phyloP scores from a whole-genome alignment of 2,329 filamentous ascomycete species.

The Tolypocladium album region DNA sequence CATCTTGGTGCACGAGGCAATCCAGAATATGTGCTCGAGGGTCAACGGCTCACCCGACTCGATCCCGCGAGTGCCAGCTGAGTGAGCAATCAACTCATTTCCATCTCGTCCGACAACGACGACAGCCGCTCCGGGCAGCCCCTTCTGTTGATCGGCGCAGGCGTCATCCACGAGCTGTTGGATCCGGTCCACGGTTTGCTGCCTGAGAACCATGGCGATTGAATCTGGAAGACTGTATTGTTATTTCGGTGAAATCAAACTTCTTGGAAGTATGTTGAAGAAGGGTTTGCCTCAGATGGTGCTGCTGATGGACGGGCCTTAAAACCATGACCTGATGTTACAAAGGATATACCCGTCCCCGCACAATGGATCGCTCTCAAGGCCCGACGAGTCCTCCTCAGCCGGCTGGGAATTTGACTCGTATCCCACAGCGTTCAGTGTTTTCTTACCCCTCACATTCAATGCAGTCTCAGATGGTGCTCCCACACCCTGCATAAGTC shows the following conservation, averaged over 20 bases:
- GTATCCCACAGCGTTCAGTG: neutral
- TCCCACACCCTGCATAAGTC: neutral
- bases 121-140: constrained; percentile 31
- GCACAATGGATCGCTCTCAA: neutral
- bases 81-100: constrained; percentile 34
- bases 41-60: constrained; percentile 39
- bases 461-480: neutral
- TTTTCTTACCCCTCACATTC: neutral
- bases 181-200: neutral
- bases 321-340: neutral
- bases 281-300: neutral
- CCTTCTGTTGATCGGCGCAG: constrained; percentile 20
- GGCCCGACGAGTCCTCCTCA: neutral
- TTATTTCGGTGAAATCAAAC: neutral
- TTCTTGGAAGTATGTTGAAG: neutral
- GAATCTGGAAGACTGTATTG: neutral
- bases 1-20: constrained; percentile 49
- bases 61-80: constrained; percentile 35
- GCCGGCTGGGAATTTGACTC: neutral
- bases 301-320: neutral
- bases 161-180: constrained; percentile 22
- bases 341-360: neutral
- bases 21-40: constrained; percentile 49
- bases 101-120: constrained; percentile 37
- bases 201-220: neutral